Percentiles rank a stretch among this genome's conserved stretches.
Evolutionary conservation across 2,329 filamentous ascomycete genomes (phyloP).

Genomic region (Pseudomassariella vexata): DNA sequence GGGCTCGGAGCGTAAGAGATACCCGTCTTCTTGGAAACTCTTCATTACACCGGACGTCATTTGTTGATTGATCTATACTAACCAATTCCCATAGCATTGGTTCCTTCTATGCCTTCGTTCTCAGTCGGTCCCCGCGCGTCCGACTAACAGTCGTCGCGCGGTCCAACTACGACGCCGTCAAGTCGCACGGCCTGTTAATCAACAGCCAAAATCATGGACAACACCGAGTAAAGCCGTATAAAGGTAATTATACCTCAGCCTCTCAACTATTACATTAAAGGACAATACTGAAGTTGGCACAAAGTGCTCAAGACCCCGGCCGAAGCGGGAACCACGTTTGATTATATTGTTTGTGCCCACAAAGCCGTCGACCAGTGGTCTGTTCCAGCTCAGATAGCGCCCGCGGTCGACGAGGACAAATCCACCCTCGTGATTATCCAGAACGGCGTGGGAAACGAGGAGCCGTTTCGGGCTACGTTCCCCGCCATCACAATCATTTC

Average conservation of each 20-base stretch:
- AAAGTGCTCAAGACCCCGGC: slow-evolving; percentile 39
- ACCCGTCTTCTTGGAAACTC: too few relatives aligned
- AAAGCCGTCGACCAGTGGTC: slow-evolving; percentile 42
- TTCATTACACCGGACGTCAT: too few relatives aligned
- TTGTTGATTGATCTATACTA: not conserved
- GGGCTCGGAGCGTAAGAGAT: not conserved
- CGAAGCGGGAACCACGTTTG: slow-evolving; percentile 40
- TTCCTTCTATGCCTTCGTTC: slow-evolving; percentile 51
- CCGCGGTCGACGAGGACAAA: slow-evolving; percentile 27
- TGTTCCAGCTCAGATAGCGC: slow-evolving; percentile 25
- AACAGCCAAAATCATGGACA: slow-evolving; percentile 50
- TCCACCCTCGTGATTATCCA: slow-evolving; percentile 55
- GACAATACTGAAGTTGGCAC: slow-evolving; percentile 4
- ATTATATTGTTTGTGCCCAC: slow-evolving; percentile 51
- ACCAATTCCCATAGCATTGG: slow-evolving; percentile 51
- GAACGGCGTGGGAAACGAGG: slow-evolving; percentile 57
- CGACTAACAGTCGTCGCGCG: slow-evolving; percentile 55
- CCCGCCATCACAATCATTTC: slow-evolving; percentile 48
- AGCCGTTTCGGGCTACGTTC: slow-evolving; percentile 42
- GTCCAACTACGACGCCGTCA: slow-evolving; percentile 53
- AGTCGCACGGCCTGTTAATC: slow-evolving; percentile 44
- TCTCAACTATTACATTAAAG: too few relatives aligned
- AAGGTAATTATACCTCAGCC: slow-evolving; percentile 25
- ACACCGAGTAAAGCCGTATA: slow-evolving; percentile 42
- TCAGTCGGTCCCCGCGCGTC: slow-evolving; percentile 35